These are phyloP conservation scores for Hortiboletus rubellus DNA, from an alignment of 1,284 basidiomycete species.

Conservation along the genomic window DNA sequence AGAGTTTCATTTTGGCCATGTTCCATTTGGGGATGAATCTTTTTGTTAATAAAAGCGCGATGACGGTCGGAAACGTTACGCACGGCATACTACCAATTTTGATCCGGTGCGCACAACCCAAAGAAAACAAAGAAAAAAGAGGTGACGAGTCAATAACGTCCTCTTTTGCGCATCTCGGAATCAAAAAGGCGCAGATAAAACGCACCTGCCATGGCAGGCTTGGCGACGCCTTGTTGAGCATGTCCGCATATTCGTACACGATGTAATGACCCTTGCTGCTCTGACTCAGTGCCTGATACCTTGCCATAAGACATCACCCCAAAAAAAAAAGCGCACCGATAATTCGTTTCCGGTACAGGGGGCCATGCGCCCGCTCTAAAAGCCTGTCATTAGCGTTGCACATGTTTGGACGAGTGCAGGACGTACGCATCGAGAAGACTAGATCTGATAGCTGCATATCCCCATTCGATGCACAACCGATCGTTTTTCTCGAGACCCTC, in stretches of 20 bases:
- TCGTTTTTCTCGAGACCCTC: slow-evolving; percentile 79
- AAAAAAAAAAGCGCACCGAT: slow-evolving; percentile 50
- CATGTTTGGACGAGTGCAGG: neutral
- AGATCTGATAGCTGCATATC: slow-evolving; percentile 77
- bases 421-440: slow-evolving; percentile 72
- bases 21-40: neutral
- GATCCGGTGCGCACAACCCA: neutral
- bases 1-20: slow-evolving; percentile 19
- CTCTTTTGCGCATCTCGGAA: neutral
- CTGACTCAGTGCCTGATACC: slow-evolving; percentile 4
- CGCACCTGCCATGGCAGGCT: slow-evolving; percentile 71
- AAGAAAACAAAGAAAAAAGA: neutral
- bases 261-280: slow-evolving; percentile 78
- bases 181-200: slow-evolving; percentile 16
- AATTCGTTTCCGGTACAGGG: slow-evolving; percentile 75
- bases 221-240: slow-evolving; percentile 58
- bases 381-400: slow-evolving; percentile 6
- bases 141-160: slow-evolving; percentile 11
- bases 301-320: neutral
- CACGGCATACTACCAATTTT: slow-evolving; percentile 59
- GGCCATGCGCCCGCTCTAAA: slow-evolving; percentile 74
- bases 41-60: slow-evolving; percentile 8
- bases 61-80: slow-evolving; percentile 23
- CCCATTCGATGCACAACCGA: slow-evolving; percentile 71
- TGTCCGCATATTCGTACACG: slow-evolving; percentile 76